Base-by-base conservation (phyloP, 164 flowering plant species). In the Nelumbo lutea region DNA sequence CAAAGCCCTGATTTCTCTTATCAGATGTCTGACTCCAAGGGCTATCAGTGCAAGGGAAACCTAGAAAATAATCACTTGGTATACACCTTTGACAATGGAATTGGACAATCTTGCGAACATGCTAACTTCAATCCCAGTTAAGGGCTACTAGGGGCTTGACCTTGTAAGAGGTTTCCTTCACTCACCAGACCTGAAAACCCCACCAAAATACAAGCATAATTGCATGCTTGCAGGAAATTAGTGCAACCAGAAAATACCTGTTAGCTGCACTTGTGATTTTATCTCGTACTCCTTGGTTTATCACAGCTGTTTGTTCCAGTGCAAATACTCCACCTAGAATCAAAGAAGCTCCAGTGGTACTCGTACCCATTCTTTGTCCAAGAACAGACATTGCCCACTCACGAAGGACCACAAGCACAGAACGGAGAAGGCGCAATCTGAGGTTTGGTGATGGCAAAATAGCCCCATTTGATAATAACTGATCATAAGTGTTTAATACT, bases 361-460 rank as follows among this genome's bases (percentile, higher is more conserved):
- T 91, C 62, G 96, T 90, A 41, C 95, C 91, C 87, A 91, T 85
- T 73, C 86, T 83, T 65, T 87, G 91, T 41, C 90, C 88, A 71
- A 84, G 77, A 39, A 82, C 75, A 64, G 93, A 84, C 88, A 91
- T 89, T 57, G 94, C 86, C 99, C 98, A 96, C 73, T 96, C 99
- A 64, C 91, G 92, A 61, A 96, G 91, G 44, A 93, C 82, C 59
- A 82, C 88, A 52, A 90, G 84, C 56, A 93, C 96, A 1, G 99
- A 96, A 43, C 87, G 84, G 7, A 96, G 87, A 58, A 96, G 86
- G 56, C 97, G 90, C 68, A 96, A 73, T 68, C 87, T 83, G 9
- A 93, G 85, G 73, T 71, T 79, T 1, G 91, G 90, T 62, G 99
- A 90, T 9, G 93, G 88, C 65, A 90, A 73, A 68, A 90, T 85